A percentile compares a stretch with the other conserved stretches of the same genome.
Conservation (phyloP, 1,284 basidiomycete species). For the Melampsora larici-populina region DNA sequence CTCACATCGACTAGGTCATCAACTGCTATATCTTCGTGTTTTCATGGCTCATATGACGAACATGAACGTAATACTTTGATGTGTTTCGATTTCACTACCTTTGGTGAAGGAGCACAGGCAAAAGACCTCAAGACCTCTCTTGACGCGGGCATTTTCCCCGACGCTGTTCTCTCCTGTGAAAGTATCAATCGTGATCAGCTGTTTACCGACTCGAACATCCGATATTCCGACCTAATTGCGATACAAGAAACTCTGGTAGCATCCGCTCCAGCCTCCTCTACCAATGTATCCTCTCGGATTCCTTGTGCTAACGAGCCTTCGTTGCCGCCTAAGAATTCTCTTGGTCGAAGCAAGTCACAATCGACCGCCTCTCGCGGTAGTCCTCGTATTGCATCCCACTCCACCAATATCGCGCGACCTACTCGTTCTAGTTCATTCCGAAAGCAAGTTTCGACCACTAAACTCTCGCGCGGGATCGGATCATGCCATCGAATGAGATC, state of each 20-base stretch:
- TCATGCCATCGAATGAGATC: slow-evolving; percentile 2
- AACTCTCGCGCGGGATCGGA: slow-evolving; percentile 6
- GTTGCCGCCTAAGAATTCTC: background rate
- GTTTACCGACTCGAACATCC: background rate
- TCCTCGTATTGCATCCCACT: background rate
- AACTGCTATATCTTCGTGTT: background rate
- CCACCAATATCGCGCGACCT: slow-evolving; percentile 4
- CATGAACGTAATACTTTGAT: too few relatives aligned
- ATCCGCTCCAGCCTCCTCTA: background rate
- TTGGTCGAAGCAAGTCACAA: background rate
- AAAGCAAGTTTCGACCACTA: slow-evolving; percentile 14
- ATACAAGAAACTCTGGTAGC: slow-evolving; percentile 17
- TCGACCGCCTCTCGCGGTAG: slow-evolving; percentile 5
- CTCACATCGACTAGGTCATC: slow-evolving; percentile 2
- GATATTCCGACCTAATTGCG: slow-evolving; percentile 10
- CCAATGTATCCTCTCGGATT: background rate
- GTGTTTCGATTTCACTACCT: background rate
- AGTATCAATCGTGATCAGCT: slow-evolving; percentile 6
- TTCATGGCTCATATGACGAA: too few relatives aligned
- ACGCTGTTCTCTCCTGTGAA: background rate
- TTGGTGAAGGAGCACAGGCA: background rate
- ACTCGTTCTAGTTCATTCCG: background rate
- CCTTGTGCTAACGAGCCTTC: background rate
- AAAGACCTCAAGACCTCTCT: background rate
- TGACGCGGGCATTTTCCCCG: background rate